Evolutionary conservation across 345 rosid genomes (phyloP).

Genomic region (Dimocarpus longan): DNA sequence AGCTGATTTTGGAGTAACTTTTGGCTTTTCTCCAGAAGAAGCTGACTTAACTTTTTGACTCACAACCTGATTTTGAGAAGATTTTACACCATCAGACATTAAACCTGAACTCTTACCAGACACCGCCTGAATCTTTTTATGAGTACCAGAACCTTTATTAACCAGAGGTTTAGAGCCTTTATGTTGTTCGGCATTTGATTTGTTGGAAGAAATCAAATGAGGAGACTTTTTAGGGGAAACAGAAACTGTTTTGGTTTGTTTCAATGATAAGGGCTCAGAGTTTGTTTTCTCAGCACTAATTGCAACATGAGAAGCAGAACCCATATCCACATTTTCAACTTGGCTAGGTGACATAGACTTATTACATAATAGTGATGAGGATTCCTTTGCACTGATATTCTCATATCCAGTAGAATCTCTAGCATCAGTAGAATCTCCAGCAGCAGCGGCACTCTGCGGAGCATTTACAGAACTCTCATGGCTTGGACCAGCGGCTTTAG

Average conservation of each 20-base stretch:
- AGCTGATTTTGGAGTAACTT: conserved; percentile 50
- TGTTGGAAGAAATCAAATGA: conserved; percentile 29
- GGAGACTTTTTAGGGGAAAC: conserved; percentile 66
- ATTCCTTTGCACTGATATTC: conserved; percentile 35
- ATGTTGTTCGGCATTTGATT: conserved; percentile 43
- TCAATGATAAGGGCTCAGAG: conserved; percentile 34
- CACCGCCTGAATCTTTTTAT: conserved; percentile 49
- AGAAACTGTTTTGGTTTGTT: conserved; percentile 40
- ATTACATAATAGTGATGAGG: conserved; percentile 31
- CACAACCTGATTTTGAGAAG: conserved; percentile 45
- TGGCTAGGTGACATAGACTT: conserved; percentile 36
- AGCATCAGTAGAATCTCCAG: conserved; percentile 23
- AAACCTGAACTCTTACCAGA: conserved; percentile 40
- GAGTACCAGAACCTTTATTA: conserved; percentile 43
- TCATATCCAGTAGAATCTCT: conserved; percentile 37
- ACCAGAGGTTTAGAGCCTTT: conserved; percentile 42
- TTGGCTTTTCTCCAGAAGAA: conserved; percentile 53
- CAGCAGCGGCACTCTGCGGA: conserved; percentile 34
- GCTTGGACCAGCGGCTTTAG: conserved; percentile 35
- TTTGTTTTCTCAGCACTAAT: conserved; percentile 44
- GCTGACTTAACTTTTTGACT: conserved; percentile 49
- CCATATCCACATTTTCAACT: conserved; percentile 34
- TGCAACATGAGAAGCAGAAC: conserved; percentile 32
- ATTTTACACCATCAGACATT: conserved; percentile 39
- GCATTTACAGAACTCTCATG: conserved; percentile 31